Evolutionary conservation across 2,329 filamentous ascomycete genomes (phyloP), one percentile per base, ranked within the genome.

Genomic region (Penicillium sp.): DNA sequence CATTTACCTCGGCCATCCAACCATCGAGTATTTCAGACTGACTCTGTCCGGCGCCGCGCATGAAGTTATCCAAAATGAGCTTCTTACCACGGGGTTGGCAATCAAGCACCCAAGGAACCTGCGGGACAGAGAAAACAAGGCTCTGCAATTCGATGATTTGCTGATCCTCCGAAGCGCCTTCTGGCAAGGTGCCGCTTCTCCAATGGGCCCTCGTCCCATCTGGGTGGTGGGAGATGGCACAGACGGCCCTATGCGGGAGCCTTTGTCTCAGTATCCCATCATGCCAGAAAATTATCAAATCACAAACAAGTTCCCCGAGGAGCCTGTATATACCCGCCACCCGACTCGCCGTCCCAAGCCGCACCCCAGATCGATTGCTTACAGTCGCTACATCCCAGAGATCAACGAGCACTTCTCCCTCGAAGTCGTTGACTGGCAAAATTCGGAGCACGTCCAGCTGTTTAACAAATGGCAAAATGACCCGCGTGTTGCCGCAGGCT

Each of bases 401-500:
- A 78, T 92, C 38, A 78, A 84, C 58, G 87, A 92, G 77, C 88
- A 84, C 61, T 92, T 92, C 71, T 89, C 86, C 57, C 88, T 92
- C 78, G 79, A 88, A n/a, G 85, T 84, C 11, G 80, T 93, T 1
- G 86, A 92, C 70, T 89, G 83, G 73, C 67, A 79, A 31, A 77
- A 89, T 65, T 68, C 77, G 1, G 79, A 83, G 64, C 88, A 93
- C 72, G 74, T 92, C 48, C 75, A 78, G 16, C 78, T 90, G 5
- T 92, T 93, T 78, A 86, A 91, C 73, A 80, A 80, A 54, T 93
- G 89, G 89, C 89, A 91, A 74, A 93, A 93, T 67, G 89, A 92
- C 68, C 89, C 89, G 50, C 87, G 89, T 48, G 89, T 93, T 31
- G 88, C 88, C 4, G 83, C 87, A 67, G 88, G 88, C 4, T 92